Percentiles rank a stretch among this genome's conserved stretches.
Conservation (phyloP, 2,329 filamentous ascomycete species). For the Ceratocystis albifundus region DNA sequence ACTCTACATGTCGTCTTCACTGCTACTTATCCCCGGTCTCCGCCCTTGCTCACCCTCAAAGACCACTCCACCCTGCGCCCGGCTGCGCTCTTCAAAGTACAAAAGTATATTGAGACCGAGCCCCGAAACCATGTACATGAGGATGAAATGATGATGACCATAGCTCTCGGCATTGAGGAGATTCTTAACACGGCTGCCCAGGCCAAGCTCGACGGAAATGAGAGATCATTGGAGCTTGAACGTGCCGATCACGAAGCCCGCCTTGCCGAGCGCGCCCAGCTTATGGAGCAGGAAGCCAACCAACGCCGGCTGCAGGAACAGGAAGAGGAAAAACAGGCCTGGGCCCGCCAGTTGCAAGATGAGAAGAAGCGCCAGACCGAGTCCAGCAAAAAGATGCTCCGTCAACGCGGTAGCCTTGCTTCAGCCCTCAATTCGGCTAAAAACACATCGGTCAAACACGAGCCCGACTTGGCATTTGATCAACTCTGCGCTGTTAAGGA, state of each 20-base stretch:
- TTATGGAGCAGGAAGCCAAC: slow-evolving; percentile 43
- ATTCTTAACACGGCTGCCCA: slow-evolving; percentile 79
- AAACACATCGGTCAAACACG: slow-evolving; percentile 23
- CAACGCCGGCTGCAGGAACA: slow-evolving; percentile 45
- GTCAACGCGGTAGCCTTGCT: slow-evolving; percentile 28
- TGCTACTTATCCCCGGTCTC: slow-evolving; percentile 79
- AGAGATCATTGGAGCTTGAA: slow-evolving; percentile 80
- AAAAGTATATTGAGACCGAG: slow-evolving; percentile 49
- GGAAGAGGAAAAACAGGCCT: slow-evolving; percentile 56
- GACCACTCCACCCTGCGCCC: slow-evolving; percentile 54
- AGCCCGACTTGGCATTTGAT: slow-evolving; percentile 49
- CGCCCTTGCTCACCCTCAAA: slow-evolving; percentile 60
- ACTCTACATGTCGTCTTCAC: slow-evolving; percentile 71
- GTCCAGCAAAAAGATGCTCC: slow-evolving; percentile 49
- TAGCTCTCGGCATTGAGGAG: slow-evolving; percentile 58
- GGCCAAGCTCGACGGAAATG: slow-evolving; percentile 59
- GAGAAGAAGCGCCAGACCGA: slow-evolving; percentile 57
- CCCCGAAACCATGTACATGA: slow-evolving; percentile 43
- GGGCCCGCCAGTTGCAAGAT: slow-evolving; percentile 60
- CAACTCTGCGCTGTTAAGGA: slow-evolving; percentile 54
- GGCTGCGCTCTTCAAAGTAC: slow-evolving; percentile 58
- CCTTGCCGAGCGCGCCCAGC: slow-evolving; percentile 48
- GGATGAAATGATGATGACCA: slow-evolving; percentile 50
- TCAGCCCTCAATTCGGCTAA: slow-evolving; percentile 26
- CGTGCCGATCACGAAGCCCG: slow-evolving; percentile 70